Evolutionary conservation across 2,329 filamentous ascomycete genomes (phyloP), one percentile per base, ranked within the genome.

Genomic region (Talaromyces sp.): DNA sequence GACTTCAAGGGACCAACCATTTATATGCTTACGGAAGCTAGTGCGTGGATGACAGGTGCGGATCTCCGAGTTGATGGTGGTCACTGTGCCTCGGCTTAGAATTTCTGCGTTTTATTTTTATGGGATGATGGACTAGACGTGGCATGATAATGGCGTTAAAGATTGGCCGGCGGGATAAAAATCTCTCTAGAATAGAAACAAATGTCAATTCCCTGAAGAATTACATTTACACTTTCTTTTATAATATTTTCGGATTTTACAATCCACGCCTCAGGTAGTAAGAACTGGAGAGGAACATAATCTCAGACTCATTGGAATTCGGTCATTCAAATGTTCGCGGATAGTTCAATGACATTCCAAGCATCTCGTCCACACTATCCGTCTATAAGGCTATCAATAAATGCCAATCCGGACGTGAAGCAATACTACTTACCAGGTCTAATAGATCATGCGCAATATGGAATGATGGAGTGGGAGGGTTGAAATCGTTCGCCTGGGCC

Each of bases 1-100:
- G 73, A 75, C 51, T 75, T 70, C 52, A 67, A 70, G 27, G 72
- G 65, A 0, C 69, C 71, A 0, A 62, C 69, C 2, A 44, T 77
- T 6, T 75, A 68, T 51, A 60, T 75, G 51, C 60, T 75, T 1
- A 61, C 65, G 2, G 70, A 75, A 52, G 71, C 66, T 0, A 73
- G 70, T 47, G 67, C 67, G 30, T 76, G 68, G 52, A 74, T 76
- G 71, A 76, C 73, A 1, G 72, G 66, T 1, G 60, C 71, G 1
- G 73, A 75, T 54, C 45, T 75, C 9, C 55, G 71, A 8, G 70
- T 75, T 16, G 73, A 76, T 52, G 73, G 74, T 20, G 72, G 72
- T 2, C 69, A 76, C 51, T 73, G 67, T 57, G 66, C 69, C 22
- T 70, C 69, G 29, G 69, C 70, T 47, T 69, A 55, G 51, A 52